Evolutionary conservation across 2,329 filamentous ascomycete genomes (phyloP).

Genomic region (Aspergillus ibericus): DNA sequence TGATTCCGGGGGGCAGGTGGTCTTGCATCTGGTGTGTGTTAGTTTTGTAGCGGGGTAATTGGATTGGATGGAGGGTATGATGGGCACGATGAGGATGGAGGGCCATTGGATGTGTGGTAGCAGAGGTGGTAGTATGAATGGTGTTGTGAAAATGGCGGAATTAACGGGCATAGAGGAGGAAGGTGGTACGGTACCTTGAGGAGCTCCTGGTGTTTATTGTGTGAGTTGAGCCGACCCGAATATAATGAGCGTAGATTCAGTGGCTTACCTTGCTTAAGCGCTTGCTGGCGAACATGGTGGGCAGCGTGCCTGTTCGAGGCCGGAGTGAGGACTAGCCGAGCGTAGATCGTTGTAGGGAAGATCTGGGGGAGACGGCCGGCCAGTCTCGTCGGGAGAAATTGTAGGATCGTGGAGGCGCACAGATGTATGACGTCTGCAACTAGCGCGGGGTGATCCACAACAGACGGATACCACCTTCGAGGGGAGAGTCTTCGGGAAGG

Average conservation of each 20-base stretch:
- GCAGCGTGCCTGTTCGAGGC: background rate
- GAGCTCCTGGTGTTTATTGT: constrained; percentile 48
- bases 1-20: constrained; percentile 67
- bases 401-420: constrained; percentile 4
- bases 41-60: background rate
- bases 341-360: background rate
- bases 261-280: constrained; percentile 47
- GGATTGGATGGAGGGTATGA: no score
- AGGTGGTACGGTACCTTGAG: constrained; percentile 52
- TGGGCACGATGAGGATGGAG: no score
- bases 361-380: background rate
- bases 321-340: background rate
- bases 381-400: background rate
- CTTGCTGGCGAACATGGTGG: constrained; percentile 53
- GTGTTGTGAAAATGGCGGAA: background rate
- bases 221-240: constrained; percentile 21
- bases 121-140: background rate
- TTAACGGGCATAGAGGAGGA: background rate
- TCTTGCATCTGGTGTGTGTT: constrained; percentile 52
- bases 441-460: constrained; percentile 16
- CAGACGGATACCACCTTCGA: background rate
- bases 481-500: background rate
- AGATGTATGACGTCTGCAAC: constrained; percentile 24
- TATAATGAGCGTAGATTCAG: background rate
- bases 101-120: background rate